Evolutionary conservation across 345 rosid species (phyloP).

Genomic region (Lenwebbia sp.): DNA sequence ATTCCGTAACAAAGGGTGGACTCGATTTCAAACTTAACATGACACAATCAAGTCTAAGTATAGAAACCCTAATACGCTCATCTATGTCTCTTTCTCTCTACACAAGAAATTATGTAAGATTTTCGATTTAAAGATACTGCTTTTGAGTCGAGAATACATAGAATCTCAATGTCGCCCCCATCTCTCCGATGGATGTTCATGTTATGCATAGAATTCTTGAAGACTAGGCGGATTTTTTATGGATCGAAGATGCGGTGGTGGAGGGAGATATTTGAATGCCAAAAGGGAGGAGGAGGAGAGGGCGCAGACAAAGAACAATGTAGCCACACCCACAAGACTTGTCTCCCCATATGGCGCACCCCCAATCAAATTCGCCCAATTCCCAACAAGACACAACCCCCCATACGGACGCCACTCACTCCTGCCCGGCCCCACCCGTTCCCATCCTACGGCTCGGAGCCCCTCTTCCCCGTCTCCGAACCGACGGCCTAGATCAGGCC

Average conservation of each 20-base stretch:
- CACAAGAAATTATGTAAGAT: not conserved
- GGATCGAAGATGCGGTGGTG: not conserved
- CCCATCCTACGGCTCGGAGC: not conserved
- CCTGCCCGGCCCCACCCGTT: not conserved
- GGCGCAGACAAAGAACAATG: not conserved
- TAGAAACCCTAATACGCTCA: not conserved
- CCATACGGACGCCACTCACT: not conserved
- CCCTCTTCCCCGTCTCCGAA: not conserved
- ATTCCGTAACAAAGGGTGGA: not conserved
- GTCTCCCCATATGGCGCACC: conserved; percentile 25
- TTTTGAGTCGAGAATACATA: not conserved
- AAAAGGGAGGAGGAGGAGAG: not conserved
- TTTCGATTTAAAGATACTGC: accelerated
- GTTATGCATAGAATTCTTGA: not conserved
- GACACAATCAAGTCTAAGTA: not conserved
- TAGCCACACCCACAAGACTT: not conserved
- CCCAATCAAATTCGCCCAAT: conserved; percentile 1
- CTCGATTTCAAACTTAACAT: not conserved
- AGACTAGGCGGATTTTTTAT: not conserved
- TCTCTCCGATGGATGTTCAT: not conserved
- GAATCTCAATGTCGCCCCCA: not conserved
- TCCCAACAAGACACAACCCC: conserved; percentile 12
- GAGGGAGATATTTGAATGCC: not conserved
- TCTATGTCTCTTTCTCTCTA: not conserved
- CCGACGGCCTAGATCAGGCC: not conserved